Conservation (phyloP, 2,329 filamentous ascomycete genomes). For the Pleoardoris graminearum region DNA sequence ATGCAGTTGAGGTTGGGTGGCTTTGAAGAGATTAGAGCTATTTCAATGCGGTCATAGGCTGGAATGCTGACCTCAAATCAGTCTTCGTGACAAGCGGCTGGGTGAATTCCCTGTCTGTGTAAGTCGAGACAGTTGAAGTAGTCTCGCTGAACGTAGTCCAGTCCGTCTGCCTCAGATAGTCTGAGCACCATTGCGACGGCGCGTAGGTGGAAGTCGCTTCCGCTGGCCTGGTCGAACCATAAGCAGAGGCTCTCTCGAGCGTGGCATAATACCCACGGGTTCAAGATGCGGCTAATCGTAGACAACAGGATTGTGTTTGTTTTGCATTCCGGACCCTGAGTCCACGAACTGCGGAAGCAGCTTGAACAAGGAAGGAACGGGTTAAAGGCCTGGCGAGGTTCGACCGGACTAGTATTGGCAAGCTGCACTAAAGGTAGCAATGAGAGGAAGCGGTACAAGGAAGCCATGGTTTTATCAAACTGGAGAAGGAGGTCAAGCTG, state of each 20-base stretch:
- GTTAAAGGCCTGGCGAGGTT: slow-evolving; percentile 7
- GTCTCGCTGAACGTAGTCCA: slow-evolving; percentile 9
- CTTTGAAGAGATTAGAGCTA: not conserved
- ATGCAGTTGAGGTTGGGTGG: slow-evolving; percentile 21
- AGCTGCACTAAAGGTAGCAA: slow-evolving; percentile 6
- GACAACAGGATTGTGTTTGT: slow-evolving; percentile 10
- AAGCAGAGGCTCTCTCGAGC: not conserved
- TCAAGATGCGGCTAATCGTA: slow-evolving; percentile 16
- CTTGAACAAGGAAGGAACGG: slow-evolving; percentile 13
- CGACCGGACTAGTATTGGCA: slow-evolving; percentile 8
- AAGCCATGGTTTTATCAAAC: not conserved
- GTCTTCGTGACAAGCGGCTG: slow-evolving; percentile 19
- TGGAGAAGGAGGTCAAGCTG: not conserved
- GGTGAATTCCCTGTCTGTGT: slow-evolving; percentile 13
- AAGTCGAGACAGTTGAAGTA: slow-evolving; percentile 8
- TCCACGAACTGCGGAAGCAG: slow-evolving; percentile 20
- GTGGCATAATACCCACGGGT: slow-evolving; percentile 14
- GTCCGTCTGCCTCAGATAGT: slow-evolving; percentile 17
- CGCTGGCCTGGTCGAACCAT: slow-evolving; percentile 12
- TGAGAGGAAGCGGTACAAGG: not conserved
- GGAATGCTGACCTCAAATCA: slow-evolving; percentile 12
- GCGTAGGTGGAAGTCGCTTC: slow-evolving; percentile 19
- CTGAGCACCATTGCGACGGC: slow-evolving; percentile 17
- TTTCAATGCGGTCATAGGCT: not conserved
- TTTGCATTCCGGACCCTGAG: slow-evolving; percentile 21